Percentiles rank a stretch among this genome's conserved stretches.
Evolutionary conservation across 108 stramenopile genomes (phyloP).

Genomic region (Parmales sp.): DNA sequence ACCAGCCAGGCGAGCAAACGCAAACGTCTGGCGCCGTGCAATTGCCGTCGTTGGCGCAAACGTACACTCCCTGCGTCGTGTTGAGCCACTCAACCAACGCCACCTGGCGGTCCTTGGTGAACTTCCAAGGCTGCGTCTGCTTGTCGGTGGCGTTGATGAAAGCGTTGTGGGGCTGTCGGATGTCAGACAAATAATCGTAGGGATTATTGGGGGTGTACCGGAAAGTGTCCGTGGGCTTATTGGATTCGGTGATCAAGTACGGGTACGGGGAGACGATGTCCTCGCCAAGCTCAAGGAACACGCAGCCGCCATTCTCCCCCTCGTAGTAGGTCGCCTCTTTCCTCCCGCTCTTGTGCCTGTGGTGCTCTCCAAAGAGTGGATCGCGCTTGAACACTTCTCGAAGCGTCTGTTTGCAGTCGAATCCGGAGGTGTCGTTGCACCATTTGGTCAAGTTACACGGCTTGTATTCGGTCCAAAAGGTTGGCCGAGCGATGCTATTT

Average conservation of each 20-base stretch:
- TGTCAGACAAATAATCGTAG: constrained; percentile 38
- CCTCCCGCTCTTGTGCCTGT: constrained; percentile 34
- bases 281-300: constrained; percentile 48
- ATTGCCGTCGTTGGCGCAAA: constrained; percentile 69
- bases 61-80: constrained; percentile 56
- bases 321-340: no score
- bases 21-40: constrained; percentile 66
- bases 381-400: neutral
- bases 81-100: constrained; percentile 44
- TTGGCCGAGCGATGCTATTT: neutral
- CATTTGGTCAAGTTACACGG: constrained; percentile 54
- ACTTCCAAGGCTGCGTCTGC: constrained; percentile 43
- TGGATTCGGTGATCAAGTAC: constrained; percentile 39
- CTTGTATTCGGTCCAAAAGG: constrained; percentile 39
- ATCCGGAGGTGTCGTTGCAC: constrained; percentile 65
- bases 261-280: constrained; percentile 43
- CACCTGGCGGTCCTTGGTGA: constrained; percentile 54
- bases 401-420: constrained; percentile 55
- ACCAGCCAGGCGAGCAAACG: constrained; percentile 61
- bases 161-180: constrained; percentile 37
- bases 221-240: constrained; percentile 25
- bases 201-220: constrained; percentile 42
- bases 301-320: constrained; percentile 31
- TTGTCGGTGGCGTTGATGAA: constrained; percentile 14
- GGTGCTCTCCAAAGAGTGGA: constrained; percentile 12